Evolutionary conservation across 352 stramenopile species (phyloP).

Genomic region (Pythium rishiriense): DNA sequence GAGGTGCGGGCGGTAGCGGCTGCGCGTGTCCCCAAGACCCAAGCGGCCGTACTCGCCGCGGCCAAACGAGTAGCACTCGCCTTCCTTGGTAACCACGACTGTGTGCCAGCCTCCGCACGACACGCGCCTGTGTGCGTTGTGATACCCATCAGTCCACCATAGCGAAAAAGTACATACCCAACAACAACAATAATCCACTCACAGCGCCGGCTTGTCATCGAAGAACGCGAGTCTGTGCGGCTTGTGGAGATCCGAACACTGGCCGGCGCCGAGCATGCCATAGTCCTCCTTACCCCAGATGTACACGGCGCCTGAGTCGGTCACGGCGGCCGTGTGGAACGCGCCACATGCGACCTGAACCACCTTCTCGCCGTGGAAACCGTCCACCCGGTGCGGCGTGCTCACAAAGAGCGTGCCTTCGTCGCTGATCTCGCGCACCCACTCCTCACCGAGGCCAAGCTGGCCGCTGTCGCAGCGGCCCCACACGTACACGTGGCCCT

Average conservation of each 20-base stretch:
- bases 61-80: slow-evolving; percentile 75
- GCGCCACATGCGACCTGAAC: slow-evolving; percentile 79
- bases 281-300: slow-evolving; percentile 89
- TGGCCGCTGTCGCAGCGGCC: slow-evolving; percentile 78
- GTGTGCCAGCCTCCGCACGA: slow-evolving; percentile 87
- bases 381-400: slow-evolving; percentile 55
- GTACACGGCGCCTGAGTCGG: slow-evolving; percentile 63
- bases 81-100: slow-evolving; percentile 70
- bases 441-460: slow-evolving; percentile 64
- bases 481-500: slow-evolving; percentile 79
- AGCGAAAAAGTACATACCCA: slow-evolving; percentile 29
- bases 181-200: slow-evolving; percentile 19
- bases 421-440: slow-evolving; percentile 64
- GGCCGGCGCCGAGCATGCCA: slow-evolving; percentile 81
- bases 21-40: slow-evolving; percentile 81
- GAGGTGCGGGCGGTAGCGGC: slow-evolving; percentile 61
- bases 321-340: slow-evolving; percentile 83
- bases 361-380: slow-evolving; percentile 72
- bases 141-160: too few relatives aligned
- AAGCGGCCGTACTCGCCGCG: slow-evolving; percentile 82
- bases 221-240: slow-evolving; percentile 67
- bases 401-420: slow-evolving; percentile 58
- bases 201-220: slow-evolving; percentile 66
- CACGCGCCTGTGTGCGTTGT: slow-evolving; percentile 42
- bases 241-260: slow-evolving; percentile 67